Percentiles rank a stretch among this genome's conserved stretches.
phyloP scores from a whole-genome alignment of 208 protist species.

The Willaertia magna region DNA sequence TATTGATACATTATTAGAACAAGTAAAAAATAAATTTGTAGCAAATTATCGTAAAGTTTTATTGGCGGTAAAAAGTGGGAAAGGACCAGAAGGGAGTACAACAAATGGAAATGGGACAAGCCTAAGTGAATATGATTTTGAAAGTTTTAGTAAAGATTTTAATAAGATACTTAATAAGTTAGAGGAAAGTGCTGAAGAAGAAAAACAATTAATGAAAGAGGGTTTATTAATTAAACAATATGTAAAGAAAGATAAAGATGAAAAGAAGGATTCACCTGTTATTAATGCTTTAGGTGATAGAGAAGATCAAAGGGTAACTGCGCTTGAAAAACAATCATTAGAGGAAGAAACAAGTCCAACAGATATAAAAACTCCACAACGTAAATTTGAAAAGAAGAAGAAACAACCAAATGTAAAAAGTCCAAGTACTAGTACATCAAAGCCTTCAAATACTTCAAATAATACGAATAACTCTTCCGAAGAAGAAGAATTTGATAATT shows the following conservation, averaged over 20 bases:
- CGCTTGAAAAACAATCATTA: not conserved
- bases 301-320: not conserved
- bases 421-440: not conserved
- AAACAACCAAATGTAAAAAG: not conserved
- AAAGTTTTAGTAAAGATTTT: not conserved
- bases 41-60: constrained; percentile 28
- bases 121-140: not conserved
- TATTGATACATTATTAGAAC: constrained; percentile 64
- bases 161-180: not conserved
- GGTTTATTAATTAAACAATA: not conserved
- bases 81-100: not conserved
- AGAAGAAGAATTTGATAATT: not conserved
- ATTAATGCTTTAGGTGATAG: not conserved
- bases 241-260: not conserved
- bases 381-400: not conserved
- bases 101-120: no score
- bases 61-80: not conserved
- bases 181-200: not conserved
- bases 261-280: not conserved
- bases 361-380: not conserved
- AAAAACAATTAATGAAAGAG: not conserved
- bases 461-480: not conserved
- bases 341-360: not conserved
- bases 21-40: constrained; percentile 55
- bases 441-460: not conserved